These are phyloP conservation scores for Candida neerlandica DNA, from an alignment of 1,139 yeast species.

Conservation along the genomic window DNA sequence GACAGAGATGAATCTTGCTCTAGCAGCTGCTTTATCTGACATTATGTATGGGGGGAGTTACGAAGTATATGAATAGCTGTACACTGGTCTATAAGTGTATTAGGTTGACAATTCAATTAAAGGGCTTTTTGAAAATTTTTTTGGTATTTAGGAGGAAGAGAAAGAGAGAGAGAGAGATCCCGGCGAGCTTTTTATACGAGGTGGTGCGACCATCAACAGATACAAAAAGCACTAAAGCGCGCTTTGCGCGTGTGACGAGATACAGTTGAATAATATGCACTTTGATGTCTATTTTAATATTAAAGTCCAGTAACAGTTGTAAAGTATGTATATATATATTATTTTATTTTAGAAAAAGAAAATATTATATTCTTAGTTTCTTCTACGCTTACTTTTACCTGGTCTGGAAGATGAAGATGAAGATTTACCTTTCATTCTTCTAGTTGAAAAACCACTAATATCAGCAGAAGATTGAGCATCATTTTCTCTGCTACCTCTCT, in stretches of 20 bases:
- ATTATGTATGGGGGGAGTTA: constrained; percentile 5
- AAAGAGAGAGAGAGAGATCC: background rate
- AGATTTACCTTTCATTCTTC: constrained; percentile 45
- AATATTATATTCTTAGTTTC: constrained; percentile 16
- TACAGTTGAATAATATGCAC: background rate
- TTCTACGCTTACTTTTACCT: constrained; percentile 69
- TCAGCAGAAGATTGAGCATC: constrained; percentile 77
- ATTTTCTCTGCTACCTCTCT: constrained; percentile 71
- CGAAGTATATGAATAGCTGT: background rate
- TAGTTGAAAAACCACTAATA: constrained; percentile 60
- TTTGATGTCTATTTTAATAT: background rate
- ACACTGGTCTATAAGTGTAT: background rate
- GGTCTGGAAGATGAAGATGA: constrained; percentile 54
- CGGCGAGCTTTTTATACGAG: background rate
- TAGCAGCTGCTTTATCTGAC: constrained; percentile 43
- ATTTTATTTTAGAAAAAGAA: background rate
- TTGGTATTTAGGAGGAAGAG: background rate
- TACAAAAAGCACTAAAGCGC: background rate
- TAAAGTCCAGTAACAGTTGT: background rate
- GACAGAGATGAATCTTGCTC: constrained; percentile 66
- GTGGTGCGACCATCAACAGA: background rate
- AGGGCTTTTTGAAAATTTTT: background rate
- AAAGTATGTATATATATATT: background rate
- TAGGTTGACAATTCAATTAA: background rate
- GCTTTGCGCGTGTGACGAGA: background rate